These are phyloP conservation scores for Pneumocystis sp. DNA, from an alignment of 1,139 yeast genomes.

Conservation along the genomic window DNA sequence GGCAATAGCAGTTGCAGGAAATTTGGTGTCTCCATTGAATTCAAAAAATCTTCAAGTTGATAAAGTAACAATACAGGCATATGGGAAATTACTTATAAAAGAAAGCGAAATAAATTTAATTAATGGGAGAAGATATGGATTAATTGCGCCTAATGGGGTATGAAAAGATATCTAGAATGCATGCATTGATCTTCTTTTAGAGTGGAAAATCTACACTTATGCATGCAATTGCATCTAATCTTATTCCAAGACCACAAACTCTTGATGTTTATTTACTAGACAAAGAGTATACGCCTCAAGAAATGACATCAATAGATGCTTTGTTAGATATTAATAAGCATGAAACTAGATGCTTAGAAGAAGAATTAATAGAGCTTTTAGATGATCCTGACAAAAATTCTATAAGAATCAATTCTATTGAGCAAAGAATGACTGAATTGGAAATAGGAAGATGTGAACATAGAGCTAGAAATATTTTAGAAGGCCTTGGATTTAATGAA, in stretches of 20 bases:
- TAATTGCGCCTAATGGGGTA: conserved; percentile 95
- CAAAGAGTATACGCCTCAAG: conserved; percentile 95
- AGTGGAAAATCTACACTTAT: conserved; percentile 86
- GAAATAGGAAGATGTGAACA: conserved; percentile 11
- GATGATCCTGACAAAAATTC: conserved; percentile 15
- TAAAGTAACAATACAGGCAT: conserved; percentile 13
- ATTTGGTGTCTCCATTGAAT: conserved; percentile 12
- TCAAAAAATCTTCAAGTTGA: conserved; percentile 13
- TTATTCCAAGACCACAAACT: conserved; percentile 82
- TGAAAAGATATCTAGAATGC: background rate
- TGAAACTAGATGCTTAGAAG: conserved; percentile 86
- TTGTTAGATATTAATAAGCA: conserved; percentile 93
- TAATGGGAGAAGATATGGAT: conserved; percentile 92
- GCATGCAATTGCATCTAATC: conserved; percentile 88
- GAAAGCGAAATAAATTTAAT: conserved; percentile 84
- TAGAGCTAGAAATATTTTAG: conserved; percentile 52
- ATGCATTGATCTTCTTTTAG: conserved; percentile 17
- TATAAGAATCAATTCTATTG: conserved; percentile 11
- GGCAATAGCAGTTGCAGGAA: conserved; percentile 13
- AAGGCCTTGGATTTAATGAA: conserved; percentile 92
- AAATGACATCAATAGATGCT: conserved; percentile 81
- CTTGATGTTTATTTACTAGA: conserved; percentile 85
- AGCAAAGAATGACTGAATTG: conserved; percentile 11
- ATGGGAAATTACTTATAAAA: conserved; percentile 84
- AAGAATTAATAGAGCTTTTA: conserved; percentile 57